Percentiles rank a stretch among this genome's conserved stretches.
Evolutionary conservation across 805 yeast species (phyloP).

Genomic region (Groenewaldozyma salmanticensis): DNA sequence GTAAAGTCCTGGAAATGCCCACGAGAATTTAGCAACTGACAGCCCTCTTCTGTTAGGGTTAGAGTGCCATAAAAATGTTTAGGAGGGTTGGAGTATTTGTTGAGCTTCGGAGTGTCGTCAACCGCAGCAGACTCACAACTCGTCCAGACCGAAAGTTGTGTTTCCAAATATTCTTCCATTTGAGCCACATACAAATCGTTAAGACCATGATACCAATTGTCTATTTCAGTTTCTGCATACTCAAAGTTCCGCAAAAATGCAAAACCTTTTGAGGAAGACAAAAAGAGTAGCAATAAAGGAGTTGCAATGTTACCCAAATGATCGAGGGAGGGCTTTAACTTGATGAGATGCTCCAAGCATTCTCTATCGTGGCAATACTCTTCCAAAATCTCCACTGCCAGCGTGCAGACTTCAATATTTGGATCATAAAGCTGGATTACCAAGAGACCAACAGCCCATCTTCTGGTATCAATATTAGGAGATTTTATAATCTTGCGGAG

Average conservation of each 20-base stretch:
- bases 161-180: constrained; percentile 26
- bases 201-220: constrained; percentile 46
- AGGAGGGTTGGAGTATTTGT: constrained; percentile 28
- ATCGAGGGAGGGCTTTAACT: constrained; percentile 44
- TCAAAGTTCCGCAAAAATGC: constrained; percentile 48
- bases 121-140: neutral
- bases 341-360: constrained; percentile 42
- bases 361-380: constrained; percentile 38
- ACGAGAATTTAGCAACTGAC: constrained; percentile 44
- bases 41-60: constrained; percentile 73
- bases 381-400: constrained; percentile 47
- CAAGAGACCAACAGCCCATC: constrained; percentile 45
- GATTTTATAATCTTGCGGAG: constrained; percentile 34
- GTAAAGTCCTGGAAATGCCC: constrained; percentile 31
- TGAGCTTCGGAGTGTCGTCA: neutral
- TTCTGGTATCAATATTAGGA: constrained; percentile 13
- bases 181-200: constrained; percentile 25
- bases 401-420: constrained; percentile 42
- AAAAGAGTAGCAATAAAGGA: constrained; percentile 50
- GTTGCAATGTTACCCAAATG: constrained; percentile 45
- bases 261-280: constrained; percentile 64
- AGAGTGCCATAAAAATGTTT: constrained; percentile 72
- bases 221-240: constrained; percentile 56
- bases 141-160: constrained; percentile 12
- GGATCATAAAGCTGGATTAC: constrained; percentile 65